These are phyloP conservation scores for Zymoseptoria crescenta DNA, from an alignment of 2,329 filamentous ascomycete species.

Conservation along the genomic window DNA sequence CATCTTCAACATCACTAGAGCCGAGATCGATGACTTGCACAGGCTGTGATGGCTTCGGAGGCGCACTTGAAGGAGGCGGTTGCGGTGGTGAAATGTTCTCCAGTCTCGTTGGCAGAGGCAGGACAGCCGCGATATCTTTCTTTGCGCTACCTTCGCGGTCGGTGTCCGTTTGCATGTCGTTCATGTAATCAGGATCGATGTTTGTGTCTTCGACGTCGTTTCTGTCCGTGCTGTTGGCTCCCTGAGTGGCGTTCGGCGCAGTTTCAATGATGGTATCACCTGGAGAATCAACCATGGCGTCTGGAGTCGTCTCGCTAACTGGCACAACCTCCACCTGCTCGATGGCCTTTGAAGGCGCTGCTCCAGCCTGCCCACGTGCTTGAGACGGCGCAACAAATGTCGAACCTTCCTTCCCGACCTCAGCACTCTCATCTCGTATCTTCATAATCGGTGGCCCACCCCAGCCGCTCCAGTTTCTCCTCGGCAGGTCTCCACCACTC, in stretches of 20 bases:
- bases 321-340: background rate
- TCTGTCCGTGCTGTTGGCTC: background rate
- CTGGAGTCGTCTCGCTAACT: background rate
- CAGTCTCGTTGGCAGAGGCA: background rate
- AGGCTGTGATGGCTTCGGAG: background rate
- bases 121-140: background rate
- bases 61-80: background rate
- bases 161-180: background rate
- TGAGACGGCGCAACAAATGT: background rate
- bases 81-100: background rate
- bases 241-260: background rate
- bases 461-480: background rate
- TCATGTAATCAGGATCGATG: background rate
- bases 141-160: background rate
- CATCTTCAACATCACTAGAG: slow-evolving; percentile 20
- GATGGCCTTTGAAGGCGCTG: background rate
- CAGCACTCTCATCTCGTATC: background rate
- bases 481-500: background rate
- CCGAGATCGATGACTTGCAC: slow-evolving; percentile 20
- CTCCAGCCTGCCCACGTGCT: background rate
- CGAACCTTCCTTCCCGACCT: background rate
- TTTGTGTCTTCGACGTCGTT: background rate
- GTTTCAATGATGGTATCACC: background rate
- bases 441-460: background rate
- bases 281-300: background rate